A percentile compares a stretch with the other conserved stretches of the same genome.
phyloP scores from a whole-genome alignment of 768 basidiomycete species.

The Cubamyces lactineus region DNA sequence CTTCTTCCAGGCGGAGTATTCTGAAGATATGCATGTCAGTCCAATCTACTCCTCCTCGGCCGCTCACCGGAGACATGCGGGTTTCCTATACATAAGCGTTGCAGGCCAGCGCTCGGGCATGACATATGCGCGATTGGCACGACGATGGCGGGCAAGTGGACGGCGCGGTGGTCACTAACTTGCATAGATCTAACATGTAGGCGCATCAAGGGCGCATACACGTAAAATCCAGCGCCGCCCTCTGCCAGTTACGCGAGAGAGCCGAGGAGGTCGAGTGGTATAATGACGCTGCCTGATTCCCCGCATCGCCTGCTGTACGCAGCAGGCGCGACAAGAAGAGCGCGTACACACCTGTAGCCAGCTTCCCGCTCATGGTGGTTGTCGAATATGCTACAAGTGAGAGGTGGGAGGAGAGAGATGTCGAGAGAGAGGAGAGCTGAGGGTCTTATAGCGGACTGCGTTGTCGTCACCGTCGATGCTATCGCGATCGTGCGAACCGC shows the following conservation, averaged over 20 bases:
- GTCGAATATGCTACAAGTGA: not conserved
- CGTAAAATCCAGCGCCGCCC: too few relatives aligned
- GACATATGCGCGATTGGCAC: too few relatives aligned
- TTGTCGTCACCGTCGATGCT: constrained; percentile 24
- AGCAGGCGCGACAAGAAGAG: not conserved
- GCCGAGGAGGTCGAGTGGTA: not conserved
- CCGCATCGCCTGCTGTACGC: not conserved
- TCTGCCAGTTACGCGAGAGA: constrained; percentile 1
- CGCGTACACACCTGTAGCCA: constrained; percentile 56
- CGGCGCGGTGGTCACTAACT: too few relatives aligned
- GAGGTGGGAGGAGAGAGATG: not conserved
- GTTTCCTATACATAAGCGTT: too few relatives aligned
- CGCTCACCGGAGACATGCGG: too few relatives aligned
- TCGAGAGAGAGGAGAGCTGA: not conserved
- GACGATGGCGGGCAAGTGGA: too few relatives aligned
- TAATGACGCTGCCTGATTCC: not conserved
- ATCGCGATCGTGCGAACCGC: constrained; percentile 23
- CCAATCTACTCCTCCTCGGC: too few relatives aligned
- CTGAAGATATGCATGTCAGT: constrained; percentile 43
- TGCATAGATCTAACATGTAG: not conserved
- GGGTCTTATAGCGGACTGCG: constrained; percentile 21
- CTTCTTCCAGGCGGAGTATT: constrained; percentile 89
- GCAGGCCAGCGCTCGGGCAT: not conserved
- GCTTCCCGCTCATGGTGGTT: constrained; percentile 59
- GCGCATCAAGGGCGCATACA: too few relatives aligned